Base-by-base conservation (phyloP, 108 stramenopile genomes). In the Conticribra weissflogii region DNA sequence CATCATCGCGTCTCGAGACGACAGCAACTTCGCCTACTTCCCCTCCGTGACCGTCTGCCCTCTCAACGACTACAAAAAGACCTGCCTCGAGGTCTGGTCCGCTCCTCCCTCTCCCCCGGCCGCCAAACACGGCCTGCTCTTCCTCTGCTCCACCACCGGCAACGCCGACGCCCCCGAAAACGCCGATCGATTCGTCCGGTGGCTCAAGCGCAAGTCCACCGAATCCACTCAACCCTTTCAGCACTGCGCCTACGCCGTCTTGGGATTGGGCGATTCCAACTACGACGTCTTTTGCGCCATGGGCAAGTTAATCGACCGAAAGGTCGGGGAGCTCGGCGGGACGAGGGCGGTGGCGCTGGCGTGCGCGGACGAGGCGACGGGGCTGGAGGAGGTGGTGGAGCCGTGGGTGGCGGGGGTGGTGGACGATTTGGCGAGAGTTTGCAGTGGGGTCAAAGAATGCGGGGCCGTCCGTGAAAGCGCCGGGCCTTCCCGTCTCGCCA, bases 81-180 rank as follows among this genome's bases (percentile, higher is more conserved):
- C 79, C 44, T 79, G 79, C 47, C 71, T 79, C 5, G 54, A 66
- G 1, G 44, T 27, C 18, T 91, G 90, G 90, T 72, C 75, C 28
- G 57, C 62, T 9, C 74, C 69, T 2, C 59, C 53, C 12, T 47
- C 81, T 1, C 60, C 66, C 16, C 55, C 62, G 46, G 7, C 27
- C 30, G 57, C 49, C 56, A 86, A 86, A 50, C 86, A 89, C 59
- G 88, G 87, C 17, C 17, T 93, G 9, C 46, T 96, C 21, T 60
- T 95, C 1, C 80, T 95, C 3, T 79, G 85, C 12, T 90, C 91
- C 34, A 97, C 96, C 27, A 97, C 95, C 5, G 96, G 96, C 3
- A 96, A 97, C 57, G 96, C 90, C 28, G 92, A 97, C 64, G 63
- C 90, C 0, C 96, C 96, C 27, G 94, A 96, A 67, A 96, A 95